A percentile compares a stretch with the other conserved stretches of the same genome.
Conservation (phyloP, 2,329 filamentous ascomycete genomes). For the Lasiodiplodia sp. region DNA sequence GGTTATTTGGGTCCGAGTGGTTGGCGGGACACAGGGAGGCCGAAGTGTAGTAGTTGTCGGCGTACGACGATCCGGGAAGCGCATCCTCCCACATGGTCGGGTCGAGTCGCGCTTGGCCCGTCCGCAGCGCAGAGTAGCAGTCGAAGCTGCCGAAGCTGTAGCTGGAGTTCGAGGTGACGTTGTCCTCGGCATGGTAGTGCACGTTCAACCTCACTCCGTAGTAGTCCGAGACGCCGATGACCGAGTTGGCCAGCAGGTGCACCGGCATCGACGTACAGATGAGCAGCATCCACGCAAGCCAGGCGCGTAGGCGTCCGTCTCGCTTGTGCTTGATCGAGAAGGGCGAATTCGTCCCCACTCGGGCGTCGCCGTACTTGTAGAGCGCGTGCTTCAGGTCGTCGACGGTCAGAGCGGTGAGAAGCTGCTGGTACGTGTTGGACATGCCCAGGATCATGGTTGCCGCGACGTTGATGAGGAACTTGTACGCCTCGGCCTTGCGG, state of each 20-base stretch:
- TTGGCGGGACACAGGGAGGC: background rate
- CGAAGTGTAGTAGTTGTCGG: background rate
- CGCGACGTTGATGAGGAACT: constrained; percentile 40
- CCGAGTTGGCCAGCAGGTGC: constrained; percentile 42
- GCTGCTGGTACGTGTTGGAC: constrained; percentile 45
- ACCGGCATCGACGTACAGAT: constrained; percentile 36
- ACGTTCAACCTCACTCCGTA: constrained; percentile 5
- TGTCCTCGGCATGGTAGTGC: background rate
- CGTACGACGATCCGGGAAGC: background rate
- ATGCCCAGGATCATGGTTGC: constrained; percentile 43
- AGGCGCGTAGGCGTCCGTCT: constrained; percentile 35
- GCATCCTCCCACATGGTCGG: background rate
- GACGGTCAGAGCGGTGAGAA: constrained; percentile 39
- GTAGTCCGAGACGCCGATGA: constrained; percentile 37
- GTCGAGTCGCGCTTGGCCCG: constrained; percentile 9
- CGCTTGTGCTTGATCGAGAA: constrained; percentile 42
- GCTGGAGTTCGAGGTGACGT: background rate
- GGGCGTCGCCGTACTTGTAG: constrained; percentile 40
- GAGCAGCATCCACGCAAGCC: constrained; percentile 41
- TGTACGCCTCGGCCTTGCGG: constrained; percentile 16
- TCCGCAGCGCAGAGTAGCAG: constrained; percentile 11
- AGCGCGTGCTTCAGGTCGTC: constrained; percentile 39
- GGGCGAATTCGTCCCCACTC: constrained; percentile 43
- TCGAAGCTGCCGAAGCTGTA: background rate
- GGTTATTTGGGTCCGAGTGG: constrained; percentile 6